A percentile compares a stretch with the other conserved stretches of the same genome.
phyloP scores from a whole-genome alignment of 805 yeast species.

The Saccharomycopsis javanensis region DNA sequence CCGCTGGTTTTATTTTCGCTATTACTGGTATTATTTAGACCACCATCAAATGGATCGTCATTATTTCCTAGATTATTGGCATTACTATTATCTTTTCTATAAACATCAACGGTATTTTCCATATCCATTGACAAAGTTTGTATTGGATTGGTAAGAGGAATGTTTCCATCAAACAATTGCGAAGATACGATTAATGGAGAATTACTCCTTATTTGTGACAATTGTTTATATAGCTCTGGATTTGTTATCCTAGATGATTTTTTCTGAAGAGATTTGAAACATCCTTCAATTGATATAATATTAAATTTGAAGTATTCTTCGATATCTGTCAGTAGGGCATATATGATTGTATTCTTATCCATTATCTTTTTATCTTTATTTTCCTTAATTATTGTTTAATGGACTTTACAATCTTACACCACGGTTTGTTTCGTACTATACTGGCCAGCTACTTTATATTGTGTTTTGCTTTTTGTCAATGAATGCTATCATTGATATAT shows the following conservation, averaged over 20 bases:
- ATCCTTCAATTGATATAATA: slow-evolving; percentile 16
- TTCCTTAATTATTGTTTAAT: neutral
- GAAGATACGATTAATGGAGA: slow-evolving; percentile 15
- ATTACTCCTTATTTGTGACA: slow-evolving; percentile 14
- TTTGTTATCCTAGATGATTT: slow-evolving; percentile 11
- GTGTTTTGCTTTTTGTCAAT: neutral
- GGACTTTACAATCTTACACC: too few species aligned
- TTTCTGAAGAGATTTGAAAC: slow-evolving; percentile 10
- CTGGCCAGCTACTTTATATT: neutral
- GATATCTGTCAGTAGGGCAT: slow-evolving; percentile 17
- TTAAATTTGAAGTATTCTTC: slow-evolving; percentile 12
- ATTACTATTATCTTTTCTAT: neutral
- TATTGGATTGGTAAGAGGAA: slow-evolving; percentile 14
- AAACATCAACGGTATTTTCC: neutral
- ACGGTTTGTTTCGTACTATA: too few species aligned
- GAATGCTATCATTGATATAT: too few species aligned
- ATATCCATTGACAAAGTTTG: slow-evolving; percentile 9
- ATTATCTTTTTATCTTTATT: neutral
- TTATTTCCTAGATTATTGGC: neutral
- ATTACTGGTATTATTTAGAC: neutral
- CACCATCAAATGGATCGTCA: slow-evolving; percentile 7
- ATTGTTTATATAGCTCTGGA: slow-evolving; percentile 12
- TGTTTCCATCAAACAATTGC: slow-evolving; percentile 15
- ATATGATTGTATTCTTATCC: slow-evolving; percentile 14
- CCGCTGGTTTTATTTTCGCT: neutral